Evolutionary conservation across 2,329 filamentous ascomycete species (phyloP).

Genomic region (Nectriaceae sp.): DNA sequence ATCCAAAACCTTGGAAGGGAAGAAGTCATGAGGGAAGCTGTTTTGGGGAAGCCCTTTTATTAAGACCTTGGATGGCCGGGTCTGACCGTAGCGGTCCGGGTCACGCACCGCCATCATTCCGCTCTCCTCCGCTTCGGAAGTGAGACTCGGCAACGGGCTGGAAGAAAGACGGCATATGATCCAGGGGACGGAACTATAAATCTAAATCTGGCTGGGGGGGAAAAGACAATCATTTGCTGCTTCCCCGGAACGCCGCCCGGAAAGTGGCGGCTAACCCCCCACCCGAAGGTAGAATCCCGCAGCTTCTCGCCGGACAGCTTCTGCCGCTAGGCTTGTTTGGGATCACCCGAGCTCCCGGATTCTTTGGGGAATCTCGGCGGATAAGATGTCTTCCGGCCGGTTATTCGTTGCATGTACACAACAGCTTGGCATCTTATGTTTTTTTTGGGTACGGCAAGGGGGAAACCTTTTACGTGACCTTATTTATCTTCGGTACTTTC

Average conservation of each 20-base stretch:
- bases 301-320: background rate
- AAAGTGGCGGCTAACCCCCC: constrained; percentile 9
- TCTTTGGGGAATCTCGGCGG: background rate
- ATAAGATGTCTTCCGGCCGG: background rate
- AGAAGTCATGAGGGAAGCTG: background rate
- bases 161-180: constrained; percentile 2
- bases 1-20: background rate
- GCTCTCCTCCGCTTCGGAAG: constrained; percentile 21
- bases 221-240: background rate
- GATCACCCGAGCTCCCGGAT: background rate
- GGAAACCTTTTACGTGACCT: too few species aligned
- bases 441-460: too few species aligned
- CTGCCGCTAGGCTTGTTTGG: background rate
- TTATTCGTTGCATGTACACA: too few species aligned
- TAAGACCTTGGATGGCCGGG: background rate
- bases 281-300: background rate
- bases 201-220: background rate
- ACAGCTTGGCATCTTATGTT: too few species aligned
- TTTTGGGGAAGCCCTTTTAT: background rate
- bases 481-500: too few species aligned
- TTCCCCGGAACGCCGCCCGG: constrained; percentile 7
- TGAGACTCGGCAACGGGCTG: constrained; percentile 25
- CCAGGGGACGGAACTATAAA: background rate
- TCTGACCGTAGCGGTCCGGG: background rate
- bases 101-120: constrained; percentile 17